These are phyloP conservation scores for Yamadazyma insecticola DNA, from an alignment of 805 yeast genomes.

Conservation along the genomic window DNA sequence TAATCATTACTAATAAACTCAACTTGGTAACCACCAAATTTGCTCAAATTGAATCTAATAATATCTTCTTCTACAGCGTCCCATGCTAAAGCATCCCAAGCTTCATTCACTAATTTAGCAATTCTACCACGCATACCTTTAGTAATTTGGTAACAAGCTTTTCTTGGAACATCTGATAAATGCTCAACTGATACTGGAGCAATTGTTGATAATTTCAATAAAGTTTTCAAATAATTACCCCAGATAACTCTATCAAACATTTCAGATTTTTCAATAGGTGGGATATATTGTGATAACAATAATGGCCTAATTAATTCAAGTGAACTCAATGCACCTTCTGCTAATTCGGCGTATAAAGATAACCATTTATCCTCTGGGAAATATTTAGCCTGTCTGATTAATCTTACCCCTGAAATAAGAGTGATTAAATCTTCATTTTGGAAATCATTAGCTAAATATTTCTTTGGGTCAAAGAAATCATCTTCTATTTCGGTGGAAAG, in stretches of 20 bases:
- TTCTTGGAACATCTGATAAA: constrained; percentile 66
- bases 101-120: constrained; percentile 47
- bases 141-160: constrained; percentile 61
- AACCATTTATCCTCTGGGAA: constrained; percentile 74
- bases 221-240: constrained; percentile 59
- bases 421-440: constrained; percentile 39
- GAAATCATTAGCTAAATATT: constrained; percentile 38
- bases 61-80: constrained; percentile 53
- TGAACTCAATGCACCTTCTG: constrained; percentile 51
- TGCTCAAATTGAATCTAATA: constrained; percentile 53
- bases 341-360: constrained; percentile 54
- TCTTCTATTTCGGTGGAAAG: constrained; percentile 27
- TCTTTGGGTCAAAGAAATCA: constrained; percentile 36
- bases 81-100: constrained; percentile 78
- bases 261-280: constrained; percentile 47
- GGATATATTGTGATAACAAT: constrained; percentile 47
- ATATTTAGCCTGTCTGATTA: constrained; percentile 49
- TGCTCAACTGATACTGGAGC: constrained; percentile 68
- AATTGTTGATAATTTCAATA: constrained; percentile 57
- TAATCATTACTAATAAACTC: constrained; percentile 55
- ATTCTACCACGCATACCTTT: constrained; percentile 60
- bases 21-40: constrained; percentile 69
- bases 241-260: constrained; percentile 58
- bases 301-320: constrained; percentile 51
- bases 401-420: constrained; percentile 46